These are phyloP conservation scores for Cornus controversa DNA, from an alignment of 148 eudicot genomes.

Conservation along the genomic window DNA sequence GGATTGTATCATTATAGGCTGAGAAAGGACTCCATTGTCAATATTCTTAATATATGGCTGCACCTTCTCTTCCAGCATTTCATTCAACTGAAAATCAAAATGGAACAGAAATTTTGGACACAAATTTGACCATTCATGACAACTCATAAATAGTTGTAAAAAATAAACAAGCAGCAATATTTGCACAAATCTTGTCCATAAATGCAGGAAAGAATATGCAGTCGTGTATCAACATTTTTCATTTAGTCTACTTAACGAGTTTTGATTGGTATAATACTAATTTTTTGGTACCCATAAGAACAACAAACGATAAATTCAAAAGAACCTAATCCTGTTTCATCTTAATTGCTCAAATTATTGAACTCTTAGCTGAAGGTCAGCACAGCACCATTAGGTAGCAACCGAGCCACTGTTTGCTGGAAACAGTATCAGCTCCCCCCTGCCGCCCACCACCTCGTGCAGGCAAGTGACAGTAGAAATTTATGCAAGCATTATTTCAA, in stretches of 20 bases:
- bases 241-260: neutral
- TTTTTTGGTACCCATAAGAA: neutral
- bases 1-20: conserved; percentile 60
- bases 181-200: neutral
- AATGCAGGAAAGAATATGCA: neutral
- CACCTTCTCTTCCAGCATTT: conserved; percentile 78
- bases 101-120: neutral
- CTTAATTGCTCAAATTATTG: neutral
- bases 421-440: too few relatives aligned
- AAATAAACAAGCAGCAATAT: conserved; percentile 1
- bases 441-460: too few relatives aligned
- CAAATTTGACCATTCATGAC: neutral
- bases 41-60: conserved; percentile 62
- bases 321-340: conserved; percentile 1
- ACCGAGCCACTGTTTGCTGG: neutral
- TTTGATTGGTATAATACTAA: neutral
- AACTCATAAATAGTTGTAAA: neutral
- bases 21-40: conserved; percentile 52
- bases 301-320: neutral
- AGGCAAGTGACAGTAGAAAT: neutral
- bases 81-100: conserved; percentile 50
- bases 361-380: neutral
- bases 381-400: neutral
- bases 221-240: neutral
- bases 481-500: neutral